Evolutionary conservation across 2,329 filamentous ascomycete species (phyloP), one percentile per base, ranked within the genome.

Genomic region (Arachnomyces sp.): DNA sequence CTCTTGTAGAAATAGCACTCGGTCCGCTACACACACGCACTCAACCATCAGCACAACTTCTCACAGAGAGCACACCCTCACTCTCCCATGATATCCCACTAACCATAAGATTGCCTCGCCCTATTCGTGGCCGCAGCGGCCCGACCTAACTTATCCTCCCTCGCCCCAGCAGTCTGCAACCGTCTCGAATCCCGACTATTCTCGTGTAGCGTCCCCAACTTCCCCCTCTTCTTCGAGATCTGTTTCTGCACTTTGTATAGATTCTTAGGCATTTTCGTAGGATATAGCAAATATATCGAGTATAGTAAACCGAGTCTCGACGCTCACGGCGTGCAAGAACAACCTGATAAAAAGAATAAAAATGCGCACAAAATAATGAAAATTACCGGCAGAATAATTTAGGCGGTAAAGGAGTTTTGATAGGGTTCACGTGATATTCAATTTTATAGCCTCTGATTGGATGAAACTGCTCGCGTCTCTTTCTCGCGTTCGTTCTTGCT

Each of bases 211-310:
- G 82, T 74, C 20, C 81, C 80, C 34, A 86, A 74, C 30, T 79
- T 78, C 14, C 79, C 79, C 50, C 83, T 79, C 74, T 95, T 95
- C 70, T 94, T 94, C 28, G 79, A 71, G 49, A 96, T 90, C 49
- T 87, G 79, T 68, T 96, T 96, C 47, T 84, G 78, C 14, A 92
- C 84, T 60, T 95, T 96, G 48, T 78, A 69, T 5, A 95, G 67
- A 33, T 81, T 77, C 57, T 79, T 82, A 11, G 85, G 76, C 88
- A 94, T 94, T 39, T 20, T 55, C 48, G 34, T 16, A 32, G 32
- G 12, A 25, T 36, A 38, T 16, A 34, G 14, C 15, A 32, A 18
- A 6, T 14, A 17, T 14, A 14, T 14, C 25, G 25, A 29, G 9
- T 31, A n/a, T 37, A 29, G 35, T 29, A 28, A 32, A 32, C 20